These are phyloP conservation scores for Rachicladosporium sp. DNA, from an alignment of 2,329 filamentous ascomycete genomes.

Conservation along the genomic window DNA sequence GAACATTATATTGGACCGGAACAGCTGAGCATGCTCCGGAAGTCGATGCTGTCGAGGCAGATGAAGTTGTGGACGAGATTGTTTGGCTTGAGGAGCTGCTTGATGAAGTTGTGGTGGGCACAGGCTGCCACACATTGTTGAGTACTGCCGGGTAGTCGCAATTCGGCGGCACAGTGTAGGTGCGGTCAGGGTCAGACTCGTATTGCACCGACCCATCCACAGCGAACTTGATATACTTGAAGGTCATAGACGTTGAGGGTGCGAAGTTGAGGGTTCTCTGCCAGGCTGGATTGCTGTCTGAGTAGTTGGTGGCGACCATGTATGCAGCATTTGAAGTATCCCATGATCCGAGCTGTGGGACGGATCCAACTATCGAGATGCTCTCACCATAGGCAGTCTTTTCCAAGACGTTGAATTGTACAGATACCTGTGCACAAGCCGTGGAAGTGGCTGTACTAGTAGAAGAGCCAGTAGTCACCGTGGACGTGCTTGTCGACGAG, in stretches of 20 bases:
- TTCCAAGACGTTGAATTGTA: conserved; percentile 4
- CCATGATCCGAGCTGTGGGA: conserved; percentile 50
- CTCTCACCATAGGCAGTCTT: conserved; percentile 39
- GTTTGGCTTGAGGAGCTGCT: conserved; percentile 27
- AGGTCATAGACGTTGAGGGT: conserved; percentile 38
- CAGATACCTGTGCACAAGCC: conserved; percentile 4
- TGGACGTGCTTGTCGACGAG: no score
- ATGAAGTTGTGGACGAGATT: conserved; percentile 19
- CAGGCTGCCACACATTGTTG: no score
- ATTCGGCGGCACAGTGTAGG: conserved; percentile 18
- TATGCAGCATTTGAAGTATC: conserved; percentile 39
- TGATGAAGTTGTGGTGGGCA: conserved; percentile 22
- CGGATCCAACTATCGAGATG: conserved; percentile 52
- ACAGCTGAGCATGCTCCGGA: no score
- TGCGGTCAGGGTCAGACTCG: conserved; percentile 42
- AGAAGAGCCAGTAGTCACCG: no score
- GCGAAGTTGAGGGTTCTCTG: conserved; percentile 41
- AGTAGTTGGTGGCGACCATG: conserved; percentile 50
- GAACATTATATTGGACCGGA: conserved; percentile 25
- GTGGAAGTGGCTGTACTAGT: no score
- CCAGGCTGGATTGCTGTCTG: conserved; percentile 49
- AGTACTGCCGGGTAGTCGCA: conserved; percentile 7
- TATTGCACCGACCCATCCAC: conserved; percentile 48
- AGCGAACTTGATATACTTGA: conserved; percentile 52
- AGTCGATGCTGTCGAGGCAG: conserved; percentile 17